phyloP scores from a whole-genome alignment of 495 filamentous ascomycete genomes.

The Tuber indicum region DNA sequence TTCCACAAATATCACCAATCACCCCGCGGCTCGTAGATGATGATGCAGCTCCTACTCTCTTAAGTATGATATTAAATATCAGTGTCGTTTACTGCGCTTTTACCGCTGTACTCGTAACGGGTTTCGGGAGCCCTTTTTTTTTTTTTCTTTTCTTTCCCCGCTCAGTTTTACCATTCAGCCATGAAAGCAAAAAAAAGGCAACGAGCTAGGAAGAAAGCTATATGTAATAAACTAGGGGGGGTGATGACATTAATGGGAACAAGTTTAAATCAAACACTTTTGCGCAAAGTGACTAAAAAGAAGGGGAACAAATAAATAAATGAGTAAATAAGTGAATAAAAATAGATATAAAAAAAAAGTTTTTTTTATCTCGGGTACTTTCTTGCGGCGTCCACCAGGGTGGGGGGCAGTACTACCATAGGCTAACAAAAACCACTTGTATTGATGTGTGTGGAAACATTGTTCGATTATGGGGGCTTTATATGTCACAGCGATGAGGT shows the following conservation, averaged over 20 bases:
- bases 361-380: background rate
- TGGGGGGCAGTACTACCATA: background rate
- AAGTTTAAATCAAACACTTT: background rate
- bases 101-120: background rate
- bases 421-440: background rate
- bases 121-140: background rate
- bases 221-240: background rate
- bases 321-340: background rate
- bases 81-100: background rate
- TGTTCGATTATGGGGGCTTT: background rate
- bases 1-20: background rate
- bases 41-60: background rate
- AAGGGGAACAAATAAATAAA: background rate
- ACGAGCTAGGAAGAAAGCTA: background rate
- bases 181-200: background rate
- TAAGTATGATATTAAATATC: background rate
- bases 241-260: background rate
- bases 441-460: background rate
- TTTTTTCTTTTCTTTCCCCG: background rate
- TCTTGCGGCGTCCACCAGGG: background rate
- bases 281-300: background rate
- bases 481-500: background rate
- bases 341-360: too few relatives aligned
- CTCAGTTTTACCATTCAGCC: background rate
- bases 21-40: background rate